Percentiles rank a stretch among this genome's conserved stretches.
Conservation (phyloP, 164 flowering plant genomes). For the Dillenia suffruticosa region DNA sequence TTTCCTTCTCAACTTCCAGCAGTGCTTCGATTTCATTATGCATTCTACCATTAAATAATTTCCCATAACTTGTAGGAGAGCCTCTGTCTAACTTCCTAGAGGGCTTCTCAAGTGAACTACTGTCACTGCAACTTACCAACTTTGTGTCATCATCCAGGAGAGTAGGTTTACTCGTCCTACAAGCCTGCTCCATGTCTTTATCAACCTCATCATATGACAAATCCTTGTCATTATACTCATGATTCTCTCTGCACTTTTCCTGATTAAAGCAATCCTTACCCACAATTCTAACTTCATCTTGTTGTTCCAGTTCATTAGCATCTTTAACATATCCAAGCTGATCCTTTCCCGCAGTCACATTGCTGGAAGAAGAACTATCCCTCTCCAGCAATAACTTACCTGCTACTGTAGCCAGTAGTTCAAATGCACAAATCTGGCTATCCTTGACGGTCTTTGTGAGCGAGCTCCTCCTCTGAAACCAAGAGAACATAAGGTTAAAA, state of each 20-base stretch:
- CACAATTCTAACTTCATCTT: constrained; percentile 26
- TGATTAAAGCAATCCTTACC: constrained; percentile 44
- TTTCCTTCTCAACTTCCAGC: constrained; percentile 18
- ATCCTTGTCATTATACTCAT: constrained; percentile 17
- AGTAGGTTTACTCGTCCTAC: constrained; percentile 31
- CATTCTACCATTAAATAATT: constrained; percentile 25
- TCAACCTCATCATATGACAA: constrained; percentile 20
- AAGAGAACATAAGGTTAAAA: too few species aligned
- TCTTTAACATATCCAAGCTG: constrained; percentile 16
- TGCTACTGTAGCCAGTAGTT: constrained; percentile 89
- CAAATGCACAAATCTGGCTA: constrained; percentile 71
- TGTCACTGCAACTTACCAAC: constrained; percentile 21
- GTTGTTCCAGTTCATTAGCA: constrained; percentile 23
- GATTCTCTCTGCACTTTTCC: constrained; percentile 31
- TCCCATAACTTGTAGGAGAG: constrained; percentile 12
- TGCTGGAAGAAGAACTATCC: constrained; percentile 34
- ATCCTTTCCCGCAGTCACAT: constrained; percentile 22
- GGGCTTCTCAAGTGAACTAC: constrained; percentile 26
- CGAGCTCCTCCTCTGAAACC: constrained; percentile 36
- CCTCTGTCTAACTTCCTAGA: constrained; percentile 23
- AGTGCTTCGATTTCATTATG: constrained; percentile 21
- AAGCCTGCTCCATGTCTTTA: constrained; percentile 22
- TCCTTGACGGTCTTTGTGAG: constrained; percentile 39
- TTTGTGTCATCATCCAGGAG: constrained; percentile 33
- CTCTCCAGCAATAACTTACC: constrained; percentile 65